Conservation (phyloP, 139 green algal genomes). For the Chloropicon primus region DNA sequence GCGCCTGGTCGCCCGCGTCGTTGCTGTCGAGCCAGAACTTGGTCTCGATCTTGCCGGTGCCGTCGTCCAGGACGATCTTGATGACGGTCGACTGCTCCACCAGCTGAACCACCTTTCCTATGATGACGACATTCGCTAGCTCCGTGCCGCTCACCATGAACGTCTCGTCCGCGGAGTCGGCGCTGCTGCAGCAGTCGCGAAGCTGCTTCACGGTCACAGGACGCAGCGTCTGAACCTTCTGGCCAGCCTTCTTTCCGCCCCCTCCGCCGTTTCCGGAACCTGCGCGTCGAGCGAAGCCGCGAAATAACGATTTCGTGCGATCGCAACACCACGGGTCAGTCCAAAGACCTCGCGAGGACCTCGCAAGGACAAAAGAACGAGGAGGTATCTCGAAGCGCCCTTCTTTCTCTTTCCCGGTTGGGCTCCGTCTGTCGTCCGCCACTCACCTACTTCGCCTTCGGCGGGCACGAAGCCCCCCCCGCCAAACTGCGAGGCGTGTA, state of each 20-base stretch:
- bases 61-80: slow-evolving; percentile 45
- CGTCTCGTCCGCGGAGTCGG: slow-evolving; percentile 16
- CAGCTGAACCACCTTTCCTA: slow-evolving; percentile 42
- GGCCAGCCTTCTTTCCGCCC: not conserved
- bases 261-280: slow-evolving; percentile 6
- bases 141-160: slow-evolving; percentile 23
- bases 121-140: slow-evolving; percentile 37
- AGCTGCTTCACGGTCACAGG: slow-evolving; percentile 55
- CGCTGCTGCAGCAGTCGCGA: slow-evolving; percentile 9
- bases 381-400: not conserved
- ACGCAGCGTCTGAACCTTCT: slow-evolving; percentile 31
- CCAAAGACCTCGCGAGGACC: not conserved
- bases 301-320: not conserved
- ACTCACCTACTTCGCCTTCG: not conserved
- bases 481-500: slow-evolving; percentile 34
- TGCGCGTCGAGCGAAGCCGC: slow-evolving; percentile 5
- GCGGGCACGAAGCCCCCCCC: slow-evolving; percentile 52
- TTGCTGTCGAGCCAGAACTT: slow-evolving; percentile 38
- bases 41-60: slow-evolving; percentile 41
- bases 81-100: slow-evolving; percentile 27
- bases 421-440: not conserved
- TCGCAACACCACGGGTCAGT: not conserved
- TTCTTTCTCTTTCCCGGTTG: not conserved
- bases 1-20: slow-evolving; percentile 19
- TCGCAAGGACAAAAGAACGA: not conserved